Percentiles rank a stretch among this genome's conserved stretches.
phyloP scores from a whole-genome alignment of 2,329 filamentous ascomycete species.

The Chaetomium sp. region DNA sequence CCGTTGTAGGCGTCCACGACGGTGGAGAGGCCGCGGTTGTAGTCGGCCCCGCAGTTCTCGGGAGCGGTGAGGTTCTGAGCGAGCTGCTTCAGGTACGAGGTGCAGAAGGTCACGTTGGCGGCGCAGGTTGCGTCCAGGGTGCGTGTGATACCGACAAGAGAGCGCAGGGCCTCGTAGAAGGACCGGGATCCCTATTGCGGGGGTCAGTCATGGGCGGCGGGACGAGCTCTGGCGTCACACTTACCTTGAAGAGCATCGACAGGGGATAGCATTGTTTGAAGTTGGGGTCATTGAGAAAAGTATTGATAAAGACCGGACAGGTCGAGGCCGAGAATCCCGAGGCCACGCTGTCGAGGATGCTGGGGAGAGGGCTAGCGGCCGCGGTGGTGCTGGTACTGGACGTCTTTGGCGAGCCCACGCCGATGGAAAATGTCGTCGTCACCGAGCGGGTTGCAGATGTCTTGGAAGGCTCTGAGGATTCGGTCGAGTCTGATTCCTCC shows the following conservation, averaged over 20 bases:
- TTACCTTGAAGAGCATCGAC: slow-evolving; percentile 78
- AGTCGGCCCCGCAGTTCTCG: slow-evolving; percentile 72
- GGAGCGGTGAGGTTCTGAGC: slow-evolving; percentile 65
- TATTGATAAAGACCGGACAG: slow-evolving; percentile 69
- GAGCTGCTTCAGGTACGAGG: slow-evolving; percentile 62
- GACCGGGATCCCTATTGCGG: slow-evolving; percentile 69
- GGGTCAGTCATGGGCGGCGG: background rate
- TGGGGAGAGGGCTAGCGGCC: slow-evolving; percentile 54
- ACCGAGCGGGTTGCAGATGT: slow-evolving; percentile 27
- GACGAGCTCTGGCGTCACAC: slow-evolving; percentile 32
- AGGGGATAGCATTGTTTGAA: slow-evolving; percentile 79
- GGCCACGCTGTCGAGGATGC: slow-evolving; percentile 66
- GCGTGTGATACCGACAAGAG: slow-evolving; percentile 70
- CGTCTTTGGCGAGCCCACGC: slow-evolving; percentile 35
- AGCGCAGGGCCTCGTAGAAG: slow-evolving; percentile 79
- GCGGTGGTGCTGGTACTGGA: slow-evolving; percentile 38
- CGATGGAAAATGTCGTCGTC: slow-evolving; percentile 40
- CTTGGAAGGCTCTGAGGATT: slow-evolving; percentile 21
- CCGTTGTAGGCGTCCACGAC: slow-evolving; percentile 76
- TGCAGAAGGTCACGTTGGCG: slow-evolving; percentile 67
- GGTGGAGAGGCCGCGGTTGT: slow-evolving; percentile 64
- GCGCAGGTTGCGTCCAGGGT: slow-evolving; percentile 79
- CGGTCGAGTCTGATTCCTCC: background rate
- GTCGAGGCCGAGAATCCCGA: slow-evolving; percentile 61
- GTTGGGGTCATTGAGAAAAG: slow-evolving; percentile 64